These are phyloP conservation scores for Myxozyma mucilagina DNA, from an alignment of 805 yeast genomes.

Conservation along the genomic window DNA sequence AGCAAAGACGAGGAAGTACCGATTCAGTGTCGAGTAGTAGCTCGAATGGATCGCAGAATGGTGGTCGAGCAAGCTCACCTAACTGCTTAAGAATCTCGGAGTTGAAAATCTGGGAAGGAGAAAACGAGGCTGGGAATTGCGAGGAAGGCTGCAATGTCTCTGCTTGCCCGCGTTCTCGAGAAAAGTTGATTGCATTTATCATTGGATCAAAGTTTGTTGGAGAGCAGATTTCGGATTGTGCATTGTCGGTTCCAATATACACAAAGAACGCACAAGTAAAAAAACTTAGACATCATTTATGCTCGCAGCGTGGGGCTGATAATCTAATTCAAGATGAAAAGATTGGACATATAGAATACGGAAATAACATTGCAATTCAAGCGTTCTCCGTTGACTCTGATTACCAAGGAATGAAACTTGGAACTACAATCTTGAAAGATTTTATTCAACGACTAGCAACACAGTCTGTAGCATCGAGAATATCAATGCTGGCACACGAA, in stretches of 20 bases:
- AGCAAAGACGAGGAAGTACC: conserved; percentile 6
- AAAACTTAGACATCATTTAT: not conserved
- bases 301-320: conserved; percentile 25
- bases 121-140: conserved; percentile 34
- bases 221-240: conserved; percentile 69
- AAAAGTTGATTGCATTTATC: conserved; percentile 23
- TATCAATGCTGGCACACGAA: conserved; percentile 66
- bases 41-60: not conserved
- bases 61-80: not conserved
- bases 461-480: conserved; percentile 79
- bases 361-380: conserved; percentile 76
- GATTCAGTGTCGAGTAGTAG: not conserved
- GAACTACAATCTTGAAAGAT: conserved; percentile 79
- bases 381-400: conserved; percentile 72
- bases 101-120: not conserved
- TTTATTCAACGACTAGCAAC: conserved; percentile 86
- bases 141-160: conserved; percentile 20
- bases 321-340: conserved; percentile 3
- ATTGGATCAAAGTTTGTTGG: conserved; percentile 44
- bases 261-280: not conserved
- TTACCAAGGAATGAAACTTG: conserved; percentile 79
- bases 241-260: conserved; percentile 58
- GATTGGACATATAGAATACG: conserved; percentile 74
- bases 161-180: conserved; percentile 30
- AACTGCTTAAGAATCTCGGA: not conserved